Conservation (phyloP, 371 early-diverging fungal genomes). For the Mucor lusitanicus region DNA sequence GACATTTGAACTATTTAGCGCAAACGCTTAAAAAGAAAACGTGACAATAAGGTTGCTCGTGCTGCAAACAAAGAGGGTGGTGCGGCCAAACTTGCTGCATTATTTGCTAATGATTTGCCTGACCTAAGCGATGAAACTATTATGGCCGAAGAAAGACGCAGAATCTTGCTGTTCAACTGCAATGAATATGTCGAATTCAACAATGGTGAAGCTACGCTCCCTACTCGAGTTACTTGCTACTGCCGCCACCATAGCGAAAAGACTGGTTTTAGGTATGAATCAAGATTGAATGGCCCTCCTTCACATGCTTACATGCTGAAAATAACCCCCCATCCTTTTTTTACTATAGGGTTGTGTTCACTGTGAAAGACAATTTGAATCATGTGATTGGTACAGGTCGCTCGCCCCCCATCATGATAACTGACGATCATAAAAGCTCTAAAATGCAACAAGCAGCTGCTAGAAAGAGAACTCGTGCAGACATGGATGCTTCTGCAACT, state of each 20-base stretch:
- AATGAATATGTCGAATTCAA: slow-evolving; percentile 72
- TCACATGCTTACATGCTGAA: not conserved
- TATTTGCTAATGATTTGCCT: slow-evolving; percentile 46
- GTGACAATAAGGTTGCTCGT: slow-evolving; percentile 55
- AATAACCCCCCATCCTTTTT: not conserved
- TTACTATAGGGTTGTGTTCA: slow-evolving; percentile 57
- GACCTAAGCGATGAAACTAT: slow-evolving; percentile 45
- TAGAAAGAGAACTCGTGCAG: slow-evolving; percentile 39
- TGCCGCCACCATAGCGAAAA: slow-evolving; percentile 89
- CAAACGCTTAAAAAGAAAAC: slow-evolving; percentile 54
- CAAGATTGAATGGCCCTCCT: not conserved
- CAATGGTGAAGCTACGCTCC: slow-evolving; percentile 71
- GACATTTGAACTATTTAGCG: slow-evolving; percentile 29
- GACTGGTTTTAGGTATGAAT: slow-evolving; percentile 72
- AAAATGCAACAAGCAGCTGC: slow-evolving; percentile 41
- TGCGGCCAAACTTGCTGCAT: slow-evolving; percentile 50
- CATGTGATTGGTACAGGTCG: slow-evolving; percentile 70
- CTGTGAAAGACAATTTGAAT: slow-evolving; percentile 59
- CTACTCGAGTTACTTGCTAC: slow-evolving; percentile 82
- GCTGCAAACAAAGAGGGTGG: slow-evolving; percentile 52
- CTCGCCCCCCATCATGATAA: slow-evolving; percentile 85
- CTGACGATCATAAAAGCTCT: slow-evolving; percentile 86
- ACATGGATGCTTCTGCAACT: slow-evolving; percentile 30
- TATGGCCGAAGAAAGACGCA: slow-evolving; percentile 53
- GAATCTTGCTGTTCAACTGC: slow-evolving; percentile 72